Evolutionary conservation across 176 grass and related monocot species (phyloP), one percentile per base, ranked within the genome.

Genomic region (Thinopyrum elongatum): DNA sequence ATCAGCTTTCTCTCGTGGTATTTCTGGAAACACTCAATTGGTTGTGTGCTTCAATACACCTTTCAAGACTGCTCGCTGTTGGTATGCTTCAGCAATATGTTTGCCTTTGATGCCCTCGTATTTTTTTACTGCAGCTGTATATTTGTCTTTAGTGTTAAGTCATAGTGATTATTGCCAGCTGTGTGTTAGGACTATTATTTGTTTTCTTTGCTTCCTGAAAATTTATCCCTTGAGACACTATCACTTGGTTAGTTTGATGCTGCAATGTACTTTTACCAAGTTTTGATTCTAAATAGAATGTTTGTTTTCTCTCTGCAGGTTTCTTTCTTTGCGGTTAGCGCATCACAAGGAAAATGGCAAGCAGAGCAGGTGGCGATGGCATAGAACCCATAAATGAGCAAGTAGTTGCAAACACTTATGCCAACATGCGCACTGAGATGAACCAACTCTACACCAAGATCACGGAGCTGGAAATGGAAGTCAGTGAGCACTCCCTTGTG

Each of bases 371-470:
- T n/a, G 76, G 82, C 47, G 88, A 93, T 0, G 61, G 33, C 46
- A 88, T 80, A 86, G 92, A 93, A 51, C 63, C 61, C 44, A 76
- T 90, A 62, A 95, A 90, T n/a, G 93, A 98, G 83, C 95, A 98
- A 95, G 58, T 66, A 63, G 64, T 95, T 16, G 91, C 91, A 39
- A 95, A 95, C 8, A 79, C 21, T 2, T 98, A 98, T 10, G 91
- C 89, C 0, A 85, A 82, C 70, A 93, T 95, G 93, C 95, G 95
- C 21, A 79, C 89, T 2, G 93, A 98, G 61, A 88, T 95, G 70
- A 95, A 93, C 78, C 95, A 98, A 28, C 78, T 98, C 31, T 91
- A 98, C 83, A 92, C 93, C n/a, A 98, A 98, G 77, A 98, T 98
- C 68, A 98, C 93, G 0, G 91, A 98, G 76, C 29, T 98, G 44